phyloP scores from a whole-genome alignment of 106 monocot genomes.

The Hemerocallis citrina region DNA sequence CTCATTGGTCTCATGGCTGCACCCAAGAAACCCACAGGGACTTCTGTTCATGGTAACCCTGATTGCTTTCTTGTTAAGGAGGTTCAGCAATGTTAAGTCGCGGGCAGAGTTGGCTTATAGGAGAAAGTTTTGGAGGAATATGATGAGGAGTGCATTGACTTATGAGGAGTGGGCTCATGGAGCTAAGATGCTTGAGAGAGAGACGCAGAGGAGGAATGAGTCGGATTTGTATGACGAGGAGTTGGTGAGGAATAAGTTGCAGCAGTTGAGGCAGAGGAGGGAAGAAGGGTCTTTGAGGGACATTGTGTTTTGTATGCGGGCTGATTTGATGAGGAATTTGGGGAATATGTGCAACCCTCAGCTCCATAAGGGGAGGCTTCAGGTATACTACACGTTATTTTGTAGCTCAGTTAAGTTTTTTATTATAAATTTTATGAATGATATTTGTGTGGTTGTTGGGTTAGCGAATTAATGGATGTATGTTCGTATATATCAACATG shows the following conservation, averaged over 20 bases:
- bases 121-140: constrained; percentile 86
- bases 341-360: constrained; percentile 96
- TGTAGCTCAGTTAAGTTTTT: neutral
- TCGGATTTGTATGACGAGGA: constrained; percentile 79
- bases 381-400: constrained; percentile 30
- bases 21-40: constrained; percentile 64
- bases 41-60: constrained; percentile 55
- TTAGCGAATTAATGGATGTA: too few species aligned
- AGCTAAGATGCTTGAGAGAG: constrained; percentile 84
- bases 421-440: neutral
- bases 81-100: constrained; percentile 48
- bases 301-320: constrained; percentile 81
- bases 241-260: constrained; percentile 76
- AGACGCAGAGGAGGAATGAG: constrained; percentile 42
- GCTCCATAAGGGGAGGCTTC: constrained; percentile 92
- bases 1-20: constrained; percentile 54
- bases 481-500: too few species aligned
- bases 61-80: constrained; percentile 43
- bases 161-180: constrained; percentile 96
- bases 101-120: constrained; percentile 66
- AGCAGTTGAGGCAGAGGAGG: constrained; percentile 61
- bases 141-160: constrained; percentile 64
- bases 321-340: constrained; percentile 77
- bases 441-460: too few species aligned
- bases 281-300: constrained; percentile 77